These are phyloP conservation scores for Solanum bulbocastanum DNA, from an alignment of 257 asterid genomes.

Conservation along the genomic window DNA sequence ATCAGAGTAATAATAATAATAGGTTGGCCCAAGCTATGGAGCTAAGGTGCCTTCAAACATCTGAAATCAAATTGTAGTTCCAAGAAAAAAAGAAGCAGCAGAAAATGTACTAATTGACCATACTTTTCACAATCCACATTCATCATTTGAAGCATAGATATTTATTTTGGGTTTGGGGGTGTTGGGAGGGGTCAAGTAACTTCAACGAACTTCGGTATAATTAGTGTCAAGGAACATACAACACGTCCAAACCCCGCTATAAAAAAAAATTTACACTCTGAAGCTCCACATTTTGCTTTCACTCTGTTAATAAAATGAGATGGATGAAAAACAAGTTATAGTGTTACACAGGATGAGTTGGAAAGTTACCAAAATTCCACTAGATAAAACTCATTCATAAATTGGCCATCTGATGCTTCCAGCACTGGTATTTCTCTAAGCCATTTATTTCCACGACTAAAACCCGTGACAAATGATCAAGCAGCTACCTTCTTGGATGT, in stretches of 20 bases:
- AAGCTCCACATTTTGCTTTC: neutral
- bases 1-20: too few relatives aligned
- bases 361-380: constrained; percentile 5
- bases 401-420: neutral
- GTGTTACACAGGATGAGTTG: neutral
- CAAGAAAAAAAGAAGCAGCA: neutral
- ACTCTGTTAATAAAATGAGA: neutral
- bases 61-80: neutral
- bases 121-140: neutral
- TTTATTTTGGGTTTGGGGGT: neutral
- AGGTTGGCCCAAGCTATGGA: neutral
- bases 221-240: neutral
- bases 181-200: neutral
- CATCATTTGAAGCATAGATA: neutral
- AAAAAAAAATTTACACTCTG: neutral
- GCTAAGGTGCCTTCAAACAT: neutral
- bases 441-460: constrained; percentile 2
- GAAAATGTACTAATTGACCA: neutral
- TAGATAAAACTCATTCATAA: neutral
- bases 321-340: neutral
- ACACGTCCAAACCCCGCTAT: neutral
- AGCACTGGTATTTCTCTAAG: neutral
- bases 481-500: constrained; percentile 89
- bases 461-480: constrained; percentile 18
- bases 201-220: neutral